Conservation (phyloP, 345 rosid genomes). For the Rhizophora mangle region DNA sequence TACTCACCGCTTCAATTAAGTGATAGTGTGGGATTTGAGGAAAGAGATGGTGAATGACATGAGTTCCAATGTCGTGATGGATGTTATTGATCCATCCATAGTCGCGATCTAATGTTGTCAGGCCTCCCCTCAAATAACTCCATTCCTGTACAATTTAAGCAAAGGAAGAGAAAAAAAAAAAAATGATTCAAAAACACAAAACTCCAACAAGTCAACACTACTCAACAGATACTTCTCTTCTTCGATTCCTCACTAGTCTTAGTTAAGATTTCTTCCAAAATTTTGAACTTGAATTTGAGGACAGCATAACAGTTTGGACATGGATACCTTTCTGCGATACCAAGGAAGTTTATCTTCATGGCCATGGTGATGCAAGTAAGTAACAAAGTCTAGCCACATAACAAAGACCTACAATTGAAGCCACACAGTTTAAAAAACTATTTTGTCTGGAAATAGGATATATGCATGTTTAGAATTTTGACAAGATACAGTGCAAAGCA, state of each 20-base stretch:
- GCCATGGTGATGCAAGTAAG: slow-evolving; percentile 89
- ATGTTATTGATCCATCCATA: slow-evolving; percentile 68
- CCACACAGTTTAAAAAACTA: neutral
- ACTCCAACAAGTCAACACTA: neutral
- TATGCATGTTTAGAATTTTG: neutral
- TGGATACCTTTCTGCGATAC: slow-evolving; percentile 85
- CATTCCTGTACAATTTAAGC: slow-evolving; percentile 50
- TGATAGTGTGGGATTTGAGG: slow-evolving; percentile 92
- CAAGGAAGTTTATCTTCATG: slow-evolving; percentile 80
- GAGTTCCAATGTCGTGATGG: slow-evolving; percentile 90
- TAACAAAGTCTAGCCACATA: slow-evolving; percentile 77
- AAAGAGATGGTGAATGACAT: slow-evolving; percentile 83
- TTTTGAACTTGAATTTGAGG: neutral
- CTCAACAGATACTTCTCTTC: neutral
- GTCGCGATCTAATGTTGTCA: slow-evolving; percentile 78
- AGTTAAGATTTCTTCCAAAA: neutral
- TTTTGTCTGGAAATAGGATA: neutral
- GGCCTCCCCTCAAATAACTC: slow-evolving; percentile 84
- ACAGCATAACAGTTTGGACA: neutral
- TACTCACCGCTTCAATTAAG: slow-evolving; percentile 70
- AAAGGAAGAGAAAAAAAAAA: neutral
- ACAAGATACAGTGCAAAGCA: neutral
- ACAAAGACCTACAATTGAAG: slow-evolving; percentile 49
- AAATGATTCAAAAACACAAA: neutral
- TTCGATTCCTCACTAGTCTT: neutral